phyloP scores from a whole-genome alignment of 805 yeast species.

The Pichia ethanolica region DNA sequence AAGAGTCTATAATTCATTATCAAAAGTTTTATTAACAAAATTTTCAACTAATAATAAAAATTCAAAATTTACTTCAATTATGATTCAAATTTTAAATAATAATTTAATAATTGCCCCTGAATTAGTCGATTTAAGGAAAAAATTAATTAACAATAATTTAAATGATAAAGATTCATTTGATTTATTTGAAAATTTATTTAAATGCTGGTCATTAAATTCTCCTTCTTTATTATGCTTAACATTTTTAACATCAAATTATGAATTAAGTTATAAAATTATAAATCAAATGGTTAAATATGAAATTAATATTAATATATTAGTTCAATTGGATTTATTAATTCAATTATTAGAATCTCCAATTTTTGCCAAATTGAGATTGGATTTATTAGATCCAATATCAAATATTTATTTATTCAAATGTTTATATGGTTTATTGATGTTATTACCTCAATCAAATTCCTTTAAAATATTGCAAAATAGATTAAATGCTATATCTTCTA shows the following conservation, averaged over 20 bases:
- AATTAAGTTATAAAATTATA: conserved; percentile 75
- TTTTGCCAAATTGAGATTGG: conserved; percentile 77
- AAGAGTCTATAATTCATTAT: conserved; percentile 70
- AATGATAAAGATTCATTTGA: conserved; percentile 16
- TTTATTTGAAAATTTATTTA: conserved; percentile 69
- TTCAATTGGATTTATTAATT: conserved; percentile 83
- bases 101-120: conserved; percentile 84
- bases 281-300: conserved; percentile 79
- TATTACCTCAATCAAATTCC: conserved; percentile 89
- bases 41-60: conserved; percentile 38
- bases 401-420: conserved; percentile 80
- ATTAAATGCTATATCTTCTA: conserved; percentile 50
- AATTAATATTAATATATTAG: conserved; percentile 65
- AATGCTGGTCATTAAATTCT: conserved; percentile 87
- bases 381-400: conserved; percentile 78
- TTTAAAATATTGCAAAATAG: conserved; percentile 76
- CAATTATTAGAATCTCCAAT: conserved; percentile 91
- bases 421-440: conserved; percentile 86
- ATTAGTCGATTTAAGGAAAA: conserved; percentile 57
- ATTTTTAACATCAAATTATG: conserved; percentile 79
- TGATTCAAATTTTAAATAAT: conserved; percentile 82
- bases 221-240: conserved; percentile 85
- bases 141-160: conserved; percentile 45
- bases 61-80: conserved; percentile 63
- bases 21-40: conserved; percentile 53